Percentiles rank a stretch among this genome's conserved stretches.
Evolutionary conservation across 2,329 filamentous ascomycete species (phyloP).

Genomic region (Aspergillus bombycis): DNA sequence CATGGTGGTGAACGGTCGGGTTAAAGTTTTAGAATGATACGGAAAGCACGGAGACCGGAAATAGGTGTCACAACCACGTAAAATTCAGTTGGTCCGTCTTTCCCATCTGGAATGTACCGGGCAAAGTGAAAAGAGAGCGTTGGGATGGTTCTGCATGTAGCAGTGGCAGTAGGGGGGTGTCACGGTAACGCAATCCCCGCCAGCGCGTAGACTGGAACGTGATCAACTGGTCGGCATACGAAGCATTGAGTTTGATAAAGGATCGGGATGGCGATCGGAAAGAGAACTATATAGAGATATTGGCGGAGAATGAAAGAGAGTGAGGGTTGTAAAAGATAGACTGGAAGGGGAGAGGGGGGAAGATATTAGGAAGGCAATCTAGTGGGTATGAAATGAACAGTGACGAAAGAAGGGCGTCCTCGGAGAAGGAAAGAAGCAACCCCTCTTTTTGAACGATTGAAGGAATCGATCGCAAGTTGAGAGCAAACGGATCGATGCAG

Average conservation of each 20-base stretch:
- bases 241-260: conserved; percentile 21
- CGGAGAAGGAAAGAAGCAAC: conserved; percentile 4
- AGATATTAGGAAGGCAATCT: not conserved
- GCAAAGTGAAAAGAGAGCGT: conserved; percentile 15
- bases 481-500: not conserved
- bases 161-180: conserved; percentile 13
- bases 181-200: conserved; percentile 25
- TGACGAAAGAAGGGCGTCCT: conserved; percentile 10
- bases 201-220: conserved; percentile 25
- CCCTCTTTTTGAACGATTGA: conserved; percentile 13
- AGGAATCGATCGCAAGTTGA: not conserved
- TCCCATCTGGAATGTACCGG: conserved; percentile 21
- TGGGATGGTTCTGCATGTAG: conserved; percentile 23
- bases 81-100: conserved; percentile 12
- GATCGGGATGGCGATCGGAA: conserved; percentile 7
- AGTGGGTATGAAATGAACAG: conserved; percentile 2
- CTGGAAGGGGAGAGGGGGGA: conserved; percentile 6
- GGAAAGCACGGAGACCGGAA: conserved; percentile 18
- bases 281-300: conserved; percentile 13
- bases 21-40: conserved; percentile 22
- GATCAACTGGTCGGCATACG: conserved; percentile 20
- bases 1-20: conserved; percentile 33
- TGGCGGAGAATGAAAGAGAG: conserved; percentile 5
- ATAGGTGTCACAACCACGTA: conserved; percentile 21
- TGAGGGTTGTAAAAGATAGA: conserved; percentile 12